Percentiles rank a stretch among this genome's conserved stretches.
phyloP scores from a whole-genome alignment of 2,329 filamentous ascomycete genomes.

The Hypoxylon rubiginosum region DNA sequence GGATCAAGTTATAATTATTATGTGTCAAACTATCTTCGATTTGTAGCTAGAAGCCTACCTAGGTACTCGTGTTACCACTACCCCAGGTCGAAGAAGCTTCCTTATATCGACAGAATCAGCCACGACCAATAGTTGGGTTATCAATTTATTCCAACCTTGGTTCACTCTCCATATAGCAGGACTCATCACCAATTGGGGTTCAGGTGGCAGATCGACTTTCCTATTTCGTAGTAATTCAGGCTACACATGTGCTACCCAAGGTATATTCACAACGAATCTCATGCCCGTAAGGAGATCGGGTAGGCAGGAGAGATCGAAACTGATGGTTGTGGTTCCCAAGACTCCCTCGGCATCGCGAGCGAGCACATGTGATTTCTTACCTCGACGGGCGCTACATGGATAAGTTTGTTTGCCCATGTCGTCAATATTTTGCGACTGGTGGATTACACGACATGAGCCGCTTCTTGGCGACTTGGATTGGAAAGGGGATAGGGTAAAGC shows the following conservation, averaged over 20 bases:
- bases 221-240: constrained; percentile 9
- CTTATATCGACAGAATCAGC: not conserved
- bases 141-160: constrained; percentile 3
- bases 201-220: constrained; percentile 14
- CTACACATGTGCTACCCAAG: not conserved
- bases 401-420: not conserved
- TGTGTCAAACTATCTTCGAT: too few relatives aligned
- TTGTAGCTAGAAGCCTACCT: not conserved
- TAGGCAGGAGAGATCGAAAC: constrained; percentile 2
- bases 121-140: constrained; percentile 1
- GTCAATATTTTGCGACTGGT: not conserved
- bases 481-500: not conserved
- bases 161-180: constrained; percentile 7
- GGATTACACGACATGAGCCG: not conserved
- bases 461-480: not conserved
- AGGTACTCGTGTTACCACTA: not conserved
- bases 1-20: too few relatives aligned
- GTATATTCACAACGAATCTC: not conserved
- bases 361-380: constrained; percentile 15
- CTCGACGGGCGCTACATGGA: not conserved
- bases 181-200: constrained; percentile 9
- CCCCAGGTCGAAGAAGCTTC: not conserved
- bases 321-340: constrained; percentile 9
- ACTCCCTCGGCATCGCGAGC: constrained; percentile 20
- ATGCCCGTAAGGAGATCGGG: constrained; percentile 2